Percentiles rank a stretch among this genome's conserved stretches.
Conservation (phyloP, 495 filamentous ascomycete species). For the Coniosporium apollinis region DNA sequence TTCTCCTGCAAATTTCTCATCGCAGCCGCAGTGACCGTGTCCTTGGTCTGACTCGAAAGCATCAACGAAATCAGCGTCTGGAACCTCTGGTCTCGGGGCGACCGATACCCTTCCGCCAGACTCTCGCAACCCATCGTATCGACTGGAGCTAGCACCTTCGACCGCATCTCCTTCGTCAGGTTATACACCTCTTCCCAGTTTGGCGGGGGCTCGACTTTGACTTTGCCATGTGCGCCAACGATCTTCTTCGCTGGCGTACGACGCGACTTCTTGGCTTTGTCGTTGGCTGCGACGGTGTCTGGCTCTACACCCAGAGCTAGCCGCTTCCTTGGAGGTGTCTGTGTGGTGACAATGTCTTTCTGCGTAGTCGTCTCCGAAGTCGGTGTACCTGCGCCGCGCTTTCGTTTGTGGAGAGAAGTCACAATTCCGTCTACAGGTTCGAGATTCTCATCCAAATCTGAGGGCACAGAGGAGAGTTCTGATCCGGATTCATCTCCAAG, state of each 20-base stretch:
- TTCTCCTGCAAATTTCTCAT: constrained; percentile 65
- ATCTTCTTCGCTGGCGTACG: constrained; percentile 50
- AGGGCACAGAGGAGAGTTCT: background rate
- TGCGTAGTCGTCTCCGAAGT: background rate
- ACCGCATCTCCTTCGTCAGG: constrained; percentile 63
- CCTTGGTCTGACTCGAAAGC: constrained; percentile 94
- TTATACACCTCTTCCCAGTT: constrained; percentile 78
- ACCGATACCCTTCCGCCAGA: constrained; percentile 37
- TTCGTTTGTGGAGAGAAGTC: background rate
- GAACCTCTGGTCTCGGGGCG: constrained; percentile 54
- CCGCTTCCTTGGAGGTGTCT: background rate
- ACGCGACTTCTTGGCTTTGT: constrained; percentile 25
- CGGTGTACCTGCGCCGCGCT: background rate
- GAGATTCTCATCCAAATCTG: background rate
- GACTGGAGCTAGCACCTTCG: constrained; percentile 60
- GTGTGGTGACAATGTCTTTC: too few species aligned
- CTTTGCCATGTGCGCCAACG: constrained; percentile 35
- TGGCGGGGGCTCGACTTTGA: constrained; percentile 47
- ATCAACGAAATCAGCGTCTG: constrained; percentile 87
- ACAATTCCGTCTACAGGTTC: too few species aligned
- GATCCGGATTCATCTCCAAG: background rate
- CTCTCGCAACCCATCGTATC: constrained; percentile 96
- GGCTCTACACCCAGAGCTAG: background rate
- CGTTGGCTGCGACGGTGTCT: constrained; percentile 4
- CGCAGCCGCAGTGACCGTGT: constrained; percentile 76